Percentiles rank a stretch among this genome's conserved stretches.
Evolutionary conservation across 2,329 filamentous ascomycete genomes (phyloP).

Genomic region (Diaporthe eres): DNA sequence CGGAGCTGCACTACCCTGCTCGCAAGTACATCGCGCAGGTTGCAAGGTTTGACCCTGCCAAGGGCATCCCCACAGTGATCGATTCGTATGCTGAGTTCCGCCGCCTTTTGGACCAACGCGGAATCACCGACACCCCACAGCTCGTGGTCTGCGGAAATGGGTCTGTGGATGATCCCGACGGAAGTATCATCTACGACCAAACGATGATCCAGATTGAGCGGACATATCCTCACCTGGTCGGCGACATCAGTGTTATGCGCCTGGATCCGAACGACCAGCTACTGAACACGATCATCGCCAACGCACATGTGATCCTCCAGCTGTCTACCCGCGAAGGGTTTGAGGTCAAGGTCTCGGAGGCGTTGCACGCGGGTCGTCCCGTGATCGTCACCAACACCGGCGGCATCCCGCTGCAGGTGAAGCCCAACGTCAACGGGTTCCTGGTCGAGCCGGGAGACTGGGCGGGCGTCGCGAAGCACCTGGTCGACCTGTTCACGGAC

Average conservation of each 20-base stretch:
- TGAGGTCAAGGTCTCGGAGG: slow-evolving; percentile 89
- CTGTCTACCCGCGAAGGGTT: slow-evolving; percentile 87
- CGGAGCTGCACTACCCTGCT: slow-evolving; percentile 69
- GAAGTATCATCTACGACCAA: slow-evolving; percentile 78
- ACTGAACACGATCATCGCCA: slow-evolving; percentile 81
- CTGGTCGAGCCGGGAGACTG: slow-evolving; percentile 80
- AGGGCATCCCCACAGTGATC: slow-evolving; percentile 84
- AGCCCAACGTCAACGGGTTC: slow-evolving; percentile 79
- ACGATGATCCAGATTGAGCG: slow-evolving; percentile 77
- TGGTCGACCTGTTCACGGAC: slow-evolving; percentile 77
- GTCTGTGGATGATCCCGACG: slow-evolving; percentile 86
- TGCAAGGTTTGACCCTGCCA: slow-evolving; percentile 86
- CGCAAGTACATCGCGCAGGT: slow-evolving; percentile 85
- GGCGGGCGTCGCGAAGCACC: slow-evolving; percentile 76
- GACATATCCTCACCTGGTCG: slow-evolving; percentile 71
- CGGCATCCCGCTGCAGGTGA: slow-evolving; percentile 85
- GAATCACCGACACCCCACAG: slow-evolving; percentile 72
- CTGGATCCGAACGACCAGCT: slow-evolving; percentile 84
- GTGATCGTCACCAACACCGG: slow-evolving; percentile 82
- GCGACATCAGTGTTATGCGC: slow-evolving; percentile 81
- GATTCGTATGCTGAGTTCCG: slow-evolving; percentile 82
- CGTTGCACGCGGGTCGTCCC: slow-evolving; percentile 83
- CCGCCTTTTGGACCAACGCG: slow-evolving; percentile 68
- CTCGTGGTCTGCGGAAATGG: slow-evolving; percentile 85
- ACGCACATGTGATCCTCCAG: slow-evolving; percentile 81